Evolutionary conservation across 371 early-diverging fungal species (phyloP).

Genomic region (Syncephalis fuscata): DNA sequence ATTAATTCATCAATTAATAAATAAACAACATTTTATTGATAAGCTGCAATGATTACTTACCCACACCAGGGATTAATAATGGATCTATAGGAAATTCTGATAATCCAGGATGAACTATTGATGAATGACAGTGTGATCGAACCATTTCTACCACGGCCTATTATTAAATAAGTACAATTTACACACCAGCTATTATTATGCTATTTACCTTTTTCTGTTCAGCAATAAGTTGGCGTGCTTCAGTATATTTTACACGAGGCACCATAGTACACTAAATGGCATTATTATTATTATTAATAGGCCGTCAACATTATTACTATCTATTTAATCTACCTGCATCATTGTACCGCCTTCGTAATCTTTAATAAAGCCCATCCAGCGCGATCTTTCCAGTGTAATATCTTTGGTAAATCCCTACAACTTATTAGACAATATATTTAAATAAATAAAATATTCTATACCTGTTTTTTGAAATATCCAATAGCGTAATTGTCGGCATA

Average conservation of each 20-base stretch:
- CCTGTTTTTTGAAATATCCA: constrained; percentile 99
- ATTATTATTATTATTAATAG: not conserved
- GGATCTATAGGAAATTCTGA: constrained; percentile 20
- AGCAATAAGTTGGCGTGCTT: constrained; percentile 32
- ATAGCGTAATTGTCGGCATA: constrained; percentile 99
- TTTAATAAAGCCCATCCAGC: constrained; percentile 99
- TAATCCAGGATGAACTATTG: too few species aligned
- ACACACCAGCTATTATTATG: constrained; percentile 1
- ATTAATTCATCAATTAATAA: constrained; percentile 3
- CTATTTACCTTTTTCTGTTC: constrained; percentile 35
- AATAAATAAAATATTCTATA: constrained; percentile 9
- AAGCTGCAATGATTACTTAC: constrained; percentile 27
- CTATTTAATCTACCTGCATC: constrained; percentile 65
- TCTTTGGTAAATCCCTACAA: constrained; percentile 90
- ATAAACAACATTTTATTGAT: constrained; percentile 1
- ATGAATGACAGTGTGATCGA: too few species aligned
- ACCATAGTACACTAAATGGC: constrained; percentile 28
- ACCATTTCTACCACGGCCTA: too few species aligned
- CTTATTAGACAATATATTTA: not conserved
- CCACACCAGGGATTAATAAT: constrained; percentile 47
- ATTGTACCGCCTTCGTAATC: constrained; percentile 99
- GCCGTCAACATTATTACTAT: not conserved
- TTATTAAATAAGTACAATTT: too few species aligned
- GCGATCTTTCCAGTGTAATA: constrained; percentile 73
- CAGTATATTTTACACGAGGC: constrained; percentile 34